Base-by-base conservation (phyloP, 495 filamentous ascomycete species). In the Neurospora sp. region DNA sequence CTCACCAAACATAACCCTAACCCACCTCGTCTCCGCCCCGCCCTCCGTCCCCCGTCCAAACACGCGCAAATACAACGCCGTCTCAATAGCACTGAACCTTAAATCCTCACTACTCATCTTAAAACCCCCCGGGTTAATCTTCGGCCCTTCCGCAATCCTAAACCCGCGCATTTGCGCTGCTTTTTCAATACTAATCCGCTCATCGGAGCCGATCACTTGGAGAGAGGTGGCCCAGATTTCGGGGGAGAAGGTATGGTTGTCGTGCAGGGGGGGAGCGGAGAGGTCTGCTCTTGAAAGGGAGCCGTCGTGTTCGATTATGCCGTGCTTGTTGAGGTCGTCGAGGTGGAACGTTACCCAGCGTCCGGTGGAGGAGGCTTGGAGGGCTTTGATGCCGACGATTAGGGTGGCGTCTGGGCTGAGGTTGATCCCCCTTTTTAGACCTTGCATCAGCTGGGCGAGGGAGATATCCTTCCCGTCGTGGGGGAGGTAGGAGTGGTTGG, bases 401-500 rank as follows among this genome's bases (percentile, higher is more conserved):
- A 78, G 23, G 3, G 74, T 76, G 0, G 76, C 74, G 39, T 74
- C 77, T 0, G 75, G 59, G 0, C 77, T 78, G 27, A 79, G 62
- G 66, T 83, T 79, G 72, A 81, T 76, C 10, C 75, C 76, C 18
- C 77, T 74, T 10, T 76, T 76, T 10, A 77, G 46, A 8, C 70
- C 81, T 0, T 75, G 71, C 71, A 82, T 72, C 18, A 79, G 74
- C 7, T 72, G 73, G 18, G 79, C 74, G 27, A 81, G 73, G 39
- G 77, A 79, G 16, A 80, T 72, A 31, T 78, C 74, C n/a, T 82
- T 76, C 48, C 89, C 88, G 76, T 86, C 83, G 59, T 81, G 87
- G 2, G 86, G 84, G 18, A 90, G 81, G 73, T 87, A 89, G 70
- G 81, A 82, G 77, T 89, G 87, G 80, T 89, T 89, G 1, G 88